Conservation (phyloP, 495 filamentous ascomycete species). For the Aspergillus baeticus region DNA sequence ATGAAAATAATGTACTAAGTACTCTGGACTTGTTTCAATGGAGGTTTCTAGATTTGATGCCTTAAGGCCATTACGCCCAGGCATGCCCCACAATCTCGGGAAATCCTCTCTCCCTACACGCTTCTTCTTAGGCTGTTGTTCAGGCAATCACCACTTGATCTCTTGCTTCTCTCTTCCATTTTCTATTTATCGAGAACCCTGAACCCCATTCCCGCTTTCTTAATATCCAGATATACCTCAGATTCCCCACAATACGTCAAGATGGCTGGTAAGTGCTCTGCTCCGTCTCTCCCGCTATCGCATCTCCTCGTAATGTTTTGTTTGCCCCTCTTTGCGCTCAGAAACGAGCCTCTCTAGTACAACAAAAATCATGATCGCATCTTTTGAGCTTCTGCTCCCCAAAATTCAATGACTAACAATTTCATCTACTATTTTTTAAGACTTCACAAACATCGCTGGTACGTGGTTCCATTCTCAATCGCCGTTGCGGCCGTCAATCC, state of each 20-base stretch:
- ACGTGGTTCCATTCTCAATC: conserved; percentile 28
- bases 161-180: conserved; percentile 1
- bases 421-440: conserved; percentile 27
- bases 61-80: conserved; percentile 8
- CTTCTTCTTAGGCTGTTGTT: conserved; percentile 8
- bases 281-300: not conserved
- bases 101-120: conserved; percentile 9
- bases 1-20: not conserved
- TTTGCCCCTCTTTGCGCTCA: conserved; percentile 23
- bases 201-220: not conserved
- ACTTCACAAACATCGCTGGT: conserved; percentile 57
- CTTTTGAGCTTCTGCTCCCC: not conserved
- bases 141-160: not conserved
- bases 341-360: conserved; percentile 14
- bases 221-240: not conserved
- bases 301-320: conserved; percentile 10
- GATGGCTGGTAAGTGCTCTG: conserved; percentile 40
- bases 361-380: not conserved
- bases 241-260: conserved; percentile 19
- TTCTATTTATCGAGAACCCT: not conserved
- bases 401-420: conserved; percentile 19
- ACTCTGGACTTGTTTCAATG: not conserved
- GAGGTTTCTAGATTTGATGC: not conserved
- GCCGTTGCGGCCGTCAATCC: not conserved
- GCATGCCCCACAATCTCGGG: conserved; percentile 17